Percentiles rank a stretch among this genome's conserved stretches.
phyloP scores from a whole-genome alignment of 2,329 filamentous ascomycete genomes.

The Diaporthe eres region DNA sequence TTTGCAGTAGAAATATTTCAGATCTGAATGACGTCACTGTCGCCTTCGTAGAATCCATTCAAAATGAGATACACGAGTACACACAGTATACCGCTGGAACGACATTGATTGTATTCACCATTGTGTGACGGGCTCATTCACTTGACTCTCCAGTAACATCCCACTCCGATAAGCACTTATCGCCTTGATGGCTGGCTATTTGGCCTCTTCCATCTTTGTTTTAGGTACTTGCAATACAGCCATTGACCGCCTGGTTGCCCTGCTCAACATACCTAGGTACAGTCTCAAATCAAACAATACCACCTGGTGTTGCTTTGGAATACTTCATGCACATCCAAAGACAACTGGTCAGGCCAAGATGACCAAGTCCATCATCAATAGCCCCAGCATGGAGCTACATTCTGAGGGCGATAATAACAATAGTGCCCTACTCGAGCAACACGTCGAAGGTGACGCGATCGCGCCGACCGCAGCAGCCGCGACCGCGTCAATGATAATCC shows the following conservation, averaged over 20 bases:
- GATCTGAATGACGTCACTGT: background rate
- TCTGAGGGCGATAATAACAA: background rate
- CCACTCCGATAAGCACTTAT: background rate
- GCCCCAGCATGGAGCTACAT: background rate
- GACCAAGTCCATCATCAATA: background rate
- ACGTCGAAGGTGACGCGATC: background rate
- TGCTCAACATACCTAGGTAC: background rate
- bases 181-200: background rate
- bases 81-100: background rate
- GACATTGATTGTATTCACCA: background rate
- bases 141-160: background rate
- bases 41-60: background rate
- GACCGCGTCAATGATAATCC: background rate
- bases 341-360: background rate
- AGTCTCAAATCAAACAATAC: background rate
- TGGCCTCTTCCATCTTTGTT: background rate
- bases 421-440: background rate
- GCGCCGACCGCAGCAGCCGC: background rate
- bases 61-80: background rate
- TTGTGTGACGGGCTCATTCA: background rate
- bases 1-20: background rate
- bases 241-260: background rate
- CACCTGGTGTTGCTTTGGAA: background rate
- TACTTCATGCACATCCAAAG: background rate
- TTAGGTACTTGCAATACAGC: background rate